Evolutionary conservation across 257 asterid genomes (phyloP).

Genomic region (Nicotiana tomentosiformis): DNA sequence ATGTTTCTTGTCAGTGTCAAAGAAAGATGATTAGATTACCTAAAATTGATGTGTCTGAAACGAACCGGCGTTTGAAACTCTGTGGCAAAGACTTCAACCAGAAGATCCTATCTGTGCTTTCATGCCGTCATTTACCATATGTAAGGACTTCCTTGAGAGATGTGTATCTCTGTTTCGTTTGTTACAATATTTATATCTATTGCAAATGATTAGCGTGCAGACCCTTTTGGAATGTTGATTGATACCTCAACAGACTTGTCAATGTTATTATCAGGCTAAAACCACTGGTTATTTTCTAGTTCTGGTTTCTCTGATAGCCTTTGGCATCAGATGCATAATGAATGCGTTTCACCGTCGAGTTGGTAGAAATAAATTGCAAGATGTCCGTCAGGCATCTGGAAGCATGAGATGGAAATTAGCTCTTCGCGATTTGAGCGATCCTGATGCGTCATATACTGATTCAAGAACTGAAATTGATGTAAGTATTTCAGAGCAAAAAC

Average conservation of each 20-base stretch:
- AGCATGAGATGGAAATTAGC: slow-evolving; percentile 50
- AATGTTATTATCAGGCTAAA: slow-evolving; percentile 49
- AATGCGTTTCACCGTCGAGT: slow-evolving; percentile 26
- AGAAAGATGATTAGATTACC: background rate
- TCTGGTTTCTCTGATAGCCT: slow-evolving; percentile 57
- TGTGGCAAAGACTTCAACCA: slow-evolving; percentile 8
- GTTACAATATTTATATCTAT: background rate
- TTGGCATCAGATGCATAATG: slow-evolving; percentile 59
- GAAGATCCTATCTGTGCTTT: background rate
- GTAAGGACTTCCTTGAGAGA: slow-evolving; percentile 10
- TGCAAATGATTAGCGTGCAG: slow-evolving; percentile 1
- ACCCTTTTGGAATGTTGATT: slow-evolving; percentile 2
- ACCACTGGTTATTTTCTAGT: slow-evolving; percentile 42
- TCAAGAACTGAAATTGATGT: slow-evolving; percentile 40
- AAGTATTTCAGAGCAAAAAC: slow-evolving; percentile 17
- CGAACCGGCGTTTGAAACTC: background rate
- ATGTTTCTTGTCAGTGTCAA: slow-evolving; percentile 10
- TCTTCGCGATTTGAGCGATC: slow-evolving; percentile 48
- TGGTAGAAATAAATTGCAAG: slow-evolving; percentile 16
- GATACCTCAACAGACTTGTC: slow-evolving; percentile 27
- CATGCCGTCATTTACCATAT: slow-evolving; percentile 9
- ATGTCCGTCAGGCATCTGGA: slow-evolving; percentile 19
- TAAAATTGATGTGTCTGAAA: background rate
- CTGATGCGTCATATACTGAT: slow-evolving; percentile 30
- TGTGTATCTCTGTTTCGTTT: background rate